Evolutionary conservation across 1,284 basidiomycete species (phyloP).

Genomic region (Cryptococcus wingfieldii): DNA sequence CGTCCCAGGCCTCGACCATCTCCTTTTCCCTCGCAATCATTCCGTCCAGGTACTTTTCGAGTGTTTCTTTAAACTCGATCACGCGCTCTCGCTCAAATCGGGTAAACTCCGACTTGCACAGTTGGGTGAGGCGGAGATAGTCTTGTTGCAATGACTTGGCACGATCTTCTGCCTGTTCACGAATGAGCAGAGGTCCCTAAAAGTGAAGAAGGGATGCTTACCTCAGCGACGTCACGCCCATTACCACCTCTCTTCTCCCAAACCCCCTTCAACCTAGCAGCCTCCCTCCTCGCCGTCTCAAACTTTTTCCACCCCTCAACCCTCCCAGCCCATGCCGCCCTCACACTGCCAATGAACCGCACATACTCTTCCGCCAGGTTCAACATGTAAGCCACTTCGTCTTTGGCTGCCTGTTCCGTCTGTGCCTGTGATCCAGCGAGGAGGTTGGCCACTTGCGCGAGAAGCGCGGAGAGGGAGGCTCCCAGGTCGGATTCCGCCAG

Average conservation of each 20-base stretch:
- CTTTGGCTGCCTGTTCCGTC: slow-evolving; percentile 66
- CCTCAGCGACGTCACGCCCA: slow-evolving; percentile 33
- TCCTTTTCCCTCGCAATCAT: slow-evolving; percentile 40
- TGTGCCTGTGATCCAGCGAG: slow-evolving; percentile 65
- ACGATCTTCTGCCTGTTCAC: slow-evolving; percentile 70
- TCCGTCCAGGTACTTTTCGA: slow-evolving; percentile 40
- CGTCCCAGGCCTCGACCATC: slow-evolving; percentile 42
- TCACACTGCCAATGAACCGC: slow-evolving; percentile 80
- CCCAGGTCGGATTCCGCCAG: slow-evolving; percentile 72
- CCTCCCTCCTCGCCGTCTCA: slow-evolving; percentile 73
- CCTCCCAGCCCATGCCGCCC: slow-evolving; percentile 79
- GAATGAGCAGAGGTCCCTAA: neutral
- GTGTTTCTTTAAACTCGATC: slow-evolving; percentile 52
- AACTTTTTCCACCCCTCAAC: slow-evolving; percentile 75
- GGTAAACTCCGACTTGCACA: slow-evolving; percentile 87
- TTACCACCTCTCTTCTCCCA: slow-evolving; percentile 78
- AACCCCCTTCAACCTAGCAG: slow-evolving; percentile 63
- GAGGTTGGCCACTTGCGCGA: slow-evolving; percentile 67
- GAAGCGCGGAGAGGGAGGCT: slow-evolving; percentile 62
- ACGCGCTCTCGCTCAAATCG: slow-evolving; percentile 90
- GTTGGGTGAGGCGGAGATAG: slow-evolving; percentile 78
- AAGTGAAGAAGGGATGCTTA: neutral
- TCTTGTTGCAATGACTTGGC: slow-evolving; percentile 75
- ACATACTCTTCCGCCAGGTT: slow-evolving; percentile 84
- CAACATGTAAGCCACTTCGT: slow-evolving; percentile 72